A percentile compares a stretch with the other conserved stretches of the same genome.
phyloP scores from a whole-genome alignment of 345 rosid species.

The Populus pruinosa region DNA sequence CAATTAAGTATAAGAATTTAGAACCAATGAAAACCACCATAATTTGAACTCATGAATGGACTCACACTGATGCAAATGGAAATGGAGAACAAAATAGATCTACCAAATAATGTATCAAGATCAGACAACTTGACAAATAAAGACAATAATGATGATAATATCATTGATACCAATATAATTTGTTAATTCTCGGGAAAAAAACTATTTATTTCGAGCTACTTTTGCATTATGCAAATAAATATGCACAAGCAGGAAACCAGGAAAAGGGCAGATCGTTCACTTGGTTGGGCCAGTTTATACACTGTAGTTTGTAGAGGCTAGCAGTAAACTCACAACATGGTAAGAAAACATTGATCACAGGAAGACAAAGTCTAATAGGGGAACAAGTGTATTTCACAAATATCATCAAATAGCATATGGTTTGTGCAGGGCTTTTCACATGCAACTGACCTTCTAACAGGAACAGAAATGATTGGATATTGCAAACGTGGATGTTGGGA shows the following conservation, averaged over 20 bases:
- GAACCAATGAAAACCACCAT: conserved; percentile 6
- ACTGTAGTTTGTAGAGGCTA: background rate
- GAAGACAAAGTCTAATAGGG: background rate
- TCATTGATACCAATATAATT: background rate
- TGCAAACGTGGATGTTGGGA: background rate
- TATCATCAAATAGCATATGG: no score
- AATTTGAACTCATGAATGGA: background rate
- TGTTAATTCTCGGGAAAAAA: background rate
- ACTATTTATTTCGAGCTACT: background rate
- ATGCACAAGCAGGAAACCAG: background rate
- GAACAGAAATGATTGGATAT: background rate
- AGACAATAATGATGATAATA: background rate
- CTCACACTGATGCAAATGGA: background rate
- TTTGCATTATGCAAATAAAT: background rate
- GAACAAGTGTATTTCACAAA: background rate
- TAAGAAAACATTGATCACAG: background rate
- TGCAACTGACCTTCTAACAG: background rate
- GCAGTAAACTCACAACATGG: background rate
- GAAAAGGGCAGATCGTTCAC: background rate
- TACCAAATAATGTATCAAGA: background rate
- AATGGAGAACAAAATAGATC: background rate
- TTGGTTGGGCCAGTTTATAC: background rate
- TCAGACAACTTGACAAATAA: background rate
- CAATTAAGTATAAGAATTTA: conserved; percentile 15
- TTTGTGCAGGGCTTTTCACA: background rate